phyloP scores from a whole-genome alignment of 2,329 filamentous ascomycete species.

The Apiospora koreana region DNA sequence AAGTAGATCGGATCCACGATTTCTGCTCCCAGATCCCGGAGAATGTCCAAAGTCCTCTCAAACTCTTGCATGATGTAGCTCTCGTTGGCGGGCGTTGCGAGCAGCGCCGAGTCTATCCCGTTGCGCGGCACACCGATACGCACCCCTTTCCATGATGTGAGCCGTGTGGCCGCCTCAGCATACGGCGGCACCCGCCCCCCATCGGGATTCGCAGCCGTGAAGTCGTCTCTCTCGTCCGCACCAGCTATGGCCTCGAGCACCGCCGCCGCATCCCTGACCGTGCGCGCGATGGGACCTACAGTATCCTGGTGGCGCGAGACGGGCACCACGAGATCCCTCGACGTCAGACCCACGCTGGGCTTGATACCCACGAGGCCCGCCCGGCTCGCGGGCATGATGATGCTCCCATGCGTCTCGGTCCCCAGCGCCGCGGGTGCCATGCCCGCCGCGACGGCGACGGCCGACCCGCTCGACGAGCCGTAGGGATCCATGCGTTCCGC shows the following conservation, averaged over 20 bases:
- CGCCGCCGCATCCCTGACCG: conserved; percentile 29
- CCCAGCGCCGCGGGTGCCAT: not conserved
- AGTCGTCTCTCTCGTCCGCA: not conserved
- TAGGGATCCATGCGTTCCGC: conserved; percentile 59
- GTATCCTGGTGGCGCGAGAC: conserved; percentile 30
- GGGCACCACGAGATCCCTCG: conserved; percentile 28
- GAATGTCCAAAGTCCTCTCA: too few relatives aligned
- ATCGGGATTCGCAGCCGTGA: not conserved
- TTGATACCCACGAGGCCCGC: conserved; percentile 18
- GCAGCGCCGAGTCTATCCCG: too few relatives aligned
- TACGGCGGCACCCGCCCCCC: too few relatives aligned
- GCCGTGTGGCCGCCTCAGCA: too few relatives aligned
- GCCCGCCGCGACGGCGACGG: not conserved
- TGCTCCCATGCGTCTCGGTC: conserved; percentile 1
- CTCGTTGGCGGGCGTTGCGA: too few relatives aligned
- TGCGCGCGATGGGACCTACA: conserved; percentile 31
- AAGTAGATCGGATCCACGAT: too few relatives aligned
- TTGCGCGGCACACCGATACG: too few relatives aligned
- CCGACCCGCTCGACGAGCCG: conserved; percentile 13
- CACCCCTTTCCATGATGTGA: too few relatives aligned
- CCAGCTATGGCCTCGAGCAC: conserved; percentile 32
- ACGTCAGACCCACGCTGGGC: conserved; percentile 22
- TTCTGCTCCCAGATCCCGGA: too few relatives aligned
- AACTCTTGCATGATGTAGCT: too few relatives aligned
- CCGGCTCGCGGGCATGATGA: conserved; percentile 21